These are phyloP conservation scores for Fusarium anthophilum DNA, from an alignment of 2,329 filamentous ascomycete species.

Conservation along the genomic window DNA sequence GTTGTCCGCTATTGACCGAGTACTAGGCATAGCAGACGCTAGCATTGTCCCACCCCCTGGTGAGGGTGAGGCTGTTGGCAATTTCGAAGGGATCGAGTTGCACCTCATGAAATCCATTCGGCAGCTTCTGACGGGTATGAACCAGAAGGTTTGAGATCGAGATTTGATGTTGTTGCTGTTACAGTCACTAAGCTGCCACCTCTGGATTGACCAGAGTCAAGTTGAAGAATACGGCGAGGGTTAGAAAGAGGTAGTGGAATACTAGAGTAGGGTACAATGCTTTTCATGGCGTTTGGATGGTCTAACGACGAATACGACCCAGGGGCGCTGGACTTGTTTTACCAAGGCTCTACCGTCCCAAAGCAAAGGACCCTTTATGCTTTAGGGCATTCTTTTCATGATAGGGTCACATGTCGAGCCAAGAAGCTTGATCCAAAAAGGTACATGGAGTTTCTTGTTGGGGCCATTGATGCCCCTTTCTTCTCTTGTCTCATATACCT, in stretches of 20 bases:
- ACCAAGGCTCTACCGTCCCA: slow-evolving; percentile 16
- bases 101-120: slow-evolving; percentile 54
- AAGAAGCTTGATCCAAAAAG: slow-evolving; percentile 17
- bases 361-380: slow-evolving; percentile 1
- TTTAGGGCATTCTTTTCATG: slow-evolving; percentile 8
- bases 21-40: slow-evolving; percentile 57
- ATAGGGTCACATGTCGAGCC: slow-evolving; percentile 8
- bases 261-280: slow-evolving; percentile 21
- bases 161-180: background rate
- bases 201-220: background rate
- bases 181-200: background rate
- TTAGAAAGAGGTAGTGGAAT: slow-evolving; percentile 12
- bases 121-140: slow-evolving; percentile 52
- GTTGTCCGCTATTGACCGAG: slow-evolving; percentile 61
- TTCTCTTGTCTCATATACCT: slow-evolving; percentile 39
- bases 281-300: slow-evolving; percentile 40
- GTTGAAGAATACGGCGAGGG: background rate
- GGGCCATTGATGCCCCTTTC: slow-evolving; percentile 20
- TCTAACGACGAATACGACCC: slow-evolving; percentile 41
- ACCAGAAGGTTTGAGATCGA: slow-evolving; percentile 47
- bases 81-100: slow-evolving; percentile 53
- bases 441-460: slow-evolving; percentile 31
- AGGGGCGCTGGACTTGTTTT: slow-evolving; percentile 32
- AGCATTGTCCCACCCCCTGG: slow-evolving; percentile 51
- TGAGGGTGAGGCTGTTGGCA: slow-evolving; percentile 46